Base-by-base conservation (phyloP, 352 stramenopile genomes). In the Globisporangium nodosum region DNA sequence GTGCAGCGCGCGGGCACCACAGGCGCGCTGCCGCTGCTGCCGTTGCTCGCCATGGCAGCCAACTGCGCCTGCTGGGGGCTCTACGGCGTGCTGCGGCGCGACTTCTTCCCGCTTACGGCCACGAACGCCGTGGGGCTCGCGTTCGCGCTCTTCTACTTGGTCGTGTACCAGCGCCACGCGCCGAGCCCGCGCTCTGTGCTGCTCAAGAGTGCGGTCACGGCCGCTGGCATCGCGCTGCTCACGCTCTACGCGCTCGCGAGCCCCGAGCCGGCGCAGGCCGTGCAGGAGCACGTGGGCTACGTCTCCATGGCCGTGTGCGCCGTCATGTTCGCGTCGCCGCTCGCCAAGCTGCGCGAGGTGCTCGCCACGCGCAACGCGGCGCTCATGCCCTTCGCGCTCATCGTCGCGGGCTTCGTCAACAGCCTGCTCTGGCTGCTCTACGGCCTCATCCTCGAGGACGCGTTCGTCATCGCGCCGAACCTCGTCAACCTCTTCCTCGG, bases 271-370 rank as follows among this genome's bases (percentile, higher is more conserved):
- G 49, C 45, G n/a, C 37, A 54, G 13, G 47, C 56, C 39, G 62
- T 87, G 4, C 55, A 84, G 31, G 52, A 71, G 30, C 63, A 72
- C 49, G 65, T 92, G 8, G 81, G 81, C 5, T 82, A 78, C 62
- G 24, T 81, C 13, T 73, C 76, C 9, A 81, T 92, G 45, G 66
- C 58, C 21, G 69, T 85, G 53, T 76, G 72, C 5, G 63, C 70
- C 8, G 63, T 92, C 56, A 89, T 90, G 74, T 81, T 86, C 54
- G 76, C 61, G 27, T 87, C 76, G 45, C 78, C 78, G 56, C 67
- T 89, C 15, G 68, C 75, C 15, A 51, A 77, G 6, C 68, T 87
- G 18, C 72, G 71, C 46, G 54, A 70, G 33, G 78, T 89, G 52
- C 61, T 89, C 31, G 56, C 70, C 54, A 71, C 76, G 31, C 75